Base-by-base conservation (phyloP, 176 grass and related monocot species). In the Dendrocalamus sinicus region DNA sequence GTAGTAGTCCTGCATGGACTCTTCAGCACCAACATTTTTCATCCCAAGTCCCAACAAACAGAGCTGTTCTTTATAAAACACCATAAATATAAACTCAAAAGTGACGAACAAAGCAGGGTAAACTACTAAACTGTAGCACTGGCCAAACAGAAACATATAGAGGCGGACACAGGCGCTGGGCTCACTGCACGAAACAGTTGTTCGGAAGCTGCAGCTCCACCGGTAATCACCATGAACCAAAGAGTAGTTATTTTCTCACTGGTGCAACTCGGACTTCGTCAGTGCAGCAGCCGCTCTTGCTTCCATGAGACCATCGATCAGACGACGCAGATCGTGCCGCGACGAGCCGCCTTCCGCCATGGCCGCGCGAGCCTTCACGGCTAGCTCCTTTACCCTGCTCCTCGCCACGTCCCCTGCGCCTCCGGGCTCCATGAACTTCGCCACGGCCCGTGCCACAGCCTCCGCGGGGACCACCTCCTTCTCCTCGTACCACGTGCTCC, bases 261-360 rank as follows among this genome's bases (percentile, higher is more conserved):
- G 32, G 17, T 70, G 40, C 39, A 12, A 11, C 9, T 13, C 53
- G 4, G 23, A 5, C 14, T 39, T 63, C 9, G n/a, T 13, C 61
- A 9, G 32, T 40, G 3, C 10, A 0, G 5, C 14, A 1, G 20
- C 63, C 13, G 2, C 6, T 46, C 32, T 46, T 57, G 55, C 75
- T 55, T 79, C 65, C 0, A 46, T 35, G 9, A 89, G 45, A 73
- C 77, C 77, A 51, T 88, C 20, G 10, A 91, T 45, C 9, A 94
- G 53, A 13, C 46, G 54, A 0, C 0, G 15, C 65, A 91, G 44
- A 53, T 89, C 81, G 4, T 5, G 0, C 47, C 57, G 26, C 0
- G 92, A 89, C 3, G 87, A 87, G 1, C 89, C 89, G 0, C 85
- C 87, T 32, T 68, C 71, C 0, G 12, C 80, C 24, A 78, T 32